phyloP scores from a whole-genome alignment of 2,329 filamentous ascomycete species.

The Huntiella moniliformis region DNA sequence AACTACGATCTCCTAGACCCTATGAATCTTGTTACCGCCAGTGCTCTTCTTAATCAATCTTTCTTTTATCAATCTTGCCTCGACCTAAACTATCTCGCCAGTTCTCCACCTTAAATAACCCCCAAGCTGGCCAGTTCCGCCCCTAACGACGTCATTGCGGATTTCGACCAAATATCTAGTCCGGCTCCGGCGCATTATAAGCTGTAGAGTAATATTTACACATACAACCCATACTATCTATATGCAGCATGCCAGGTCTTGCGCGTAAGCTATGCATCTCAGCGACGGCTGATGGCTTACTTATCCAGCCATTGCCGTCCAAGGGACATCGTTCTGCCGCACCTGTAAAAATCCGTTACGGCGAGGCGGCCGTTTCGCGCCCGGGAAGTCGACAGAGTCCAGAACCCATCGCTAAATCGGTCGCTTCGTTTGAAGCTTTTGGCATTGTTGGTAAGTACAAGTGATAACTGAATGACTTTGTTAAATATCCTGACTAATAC shows the following conservation, averaged over 20 bases:
- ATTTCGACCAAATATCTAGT: too few species aligned
- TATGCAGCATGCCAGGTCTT: conserved; percentile 46
- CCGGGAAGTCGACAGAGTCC: conserved; percentile 14
- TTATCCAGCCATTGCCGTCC: conserved; percentile 52
- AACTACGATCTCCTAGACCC: too few species aligned
- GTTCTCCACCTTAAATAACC: too few species aligned
- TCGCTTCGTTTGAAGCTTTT: conserved; percentile 38
- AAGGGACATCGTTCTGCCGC: conserved; percentile 37
- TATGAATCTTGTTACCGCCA: too few species aligned
- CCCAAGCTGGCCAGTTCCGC: too few species aligned
- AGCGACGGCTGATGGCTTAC: conserved; percentile 64
- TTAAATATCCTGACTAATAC: background rate
- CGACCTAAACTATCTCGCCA: too few species aligned
- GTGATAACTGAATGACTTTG: background rate
- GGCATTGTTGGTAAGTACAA: conserved; percentile 35
- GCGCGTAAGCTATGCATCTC: conserved; percentile 65
- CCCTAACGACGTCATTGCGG: too few species aligned
- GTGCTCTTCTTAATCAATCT: too few species aligned
- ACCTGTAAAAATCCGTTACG: conserved; percentile 53
- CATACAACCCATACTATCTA: background rate
- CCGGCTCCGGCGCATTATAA: background rate
- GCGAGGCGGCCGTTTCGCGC: conserved; percentile 20
- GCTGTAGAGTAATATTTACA: background rate
- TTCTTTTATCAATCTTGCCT: too few species aligned
- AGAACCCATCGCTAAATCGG: conserved; percentile 24